Evolutionary conservation across 805 yeast genomes (phyloP), one percentile per base, ranked within the genome.

Genomic region (Hanseniaspora meyeri): DNA sequence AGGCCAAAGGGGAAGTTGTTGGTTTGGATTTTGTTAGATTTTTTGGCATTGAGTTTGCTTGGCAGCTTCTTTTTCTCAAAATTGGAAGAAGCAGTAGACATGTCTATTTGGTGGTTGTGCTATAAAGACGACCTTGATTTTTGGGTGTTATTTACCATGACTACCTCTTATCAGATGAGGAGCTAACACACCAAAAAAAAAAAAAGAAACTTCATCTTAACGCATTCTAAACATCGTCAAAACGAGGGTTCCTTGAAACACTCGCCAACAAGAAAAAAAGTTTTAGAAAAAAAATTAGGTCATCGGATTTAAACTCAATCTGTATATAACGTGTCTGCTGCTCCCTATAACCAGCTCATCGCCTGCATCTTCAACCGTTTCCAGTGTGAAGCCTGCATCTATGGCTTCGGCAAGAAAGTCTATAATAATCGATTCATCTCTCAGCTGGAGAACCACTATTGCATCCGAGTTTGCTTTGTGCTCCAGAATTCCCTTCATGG

Each of bases 391-490:
- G 16, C 65, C 63, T 2, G 60, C 3, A 6, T 42, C 38, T 14
- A 68, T 43, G 0, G 68, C 67, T 19, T 60, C 58, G 24, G 65
- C 65, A 17, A 69, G 57, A 51, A 69, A 69, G 9, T 50, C 54
- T 11, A 64, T 59, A 1, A 66, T 57, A 1, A 67, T 63, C 7
- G 64, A 67, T 52, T 69, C 66, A 2, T 69, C 63, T 50, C 71
- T 59, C 39, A 69, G 52, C 43, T 69, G 72, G 10, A 69, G 55
- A 4, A 71, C 72, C 2, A 68, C 52, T 6, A 68, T 42, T 12
- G 63, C 62, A 11, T 55, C 61, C 1, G 59, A 51, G 2, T 47
- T 24, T 17, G 49, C 7, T 24, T 39, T 42, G 10, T 29, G 11
- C 14, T 4, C 34, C n/a, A 57, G 20, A 1, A 57, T 10, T 3